These are phyloP conservation scores for Daldinia sp. DNA, from an alignment of 2,329 filamentous ascomycete species.

Conservation along the genomic window DNA sequence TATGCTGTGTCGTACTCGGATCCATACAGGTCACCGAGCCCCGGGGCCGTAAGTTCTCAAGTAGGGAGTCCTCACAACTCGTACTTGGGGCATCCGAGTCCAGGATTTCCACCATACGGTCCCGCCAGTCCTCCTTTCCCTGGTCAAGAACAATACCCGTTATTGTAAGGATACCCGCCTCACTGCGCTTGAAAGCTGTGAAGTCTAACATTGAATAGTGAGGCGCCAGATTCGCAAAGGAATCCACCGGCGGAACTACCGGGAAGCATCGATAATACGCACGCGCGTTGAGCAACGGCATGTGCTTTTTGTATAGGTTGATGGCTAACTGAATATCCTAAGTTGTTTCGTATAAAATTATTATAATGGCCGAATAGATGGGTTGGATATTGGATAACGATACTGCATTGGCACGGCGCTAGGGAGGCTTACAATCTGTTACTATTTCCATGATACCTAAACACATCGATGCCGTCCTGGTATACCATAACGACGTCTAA, in stretches of 20 bases:
- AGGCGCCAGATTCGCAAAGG: slow-evolving; percentile 23
- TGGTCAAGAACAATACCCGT: slow-evolving; percentile 13
- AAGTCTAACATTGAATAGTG: slow-evolving; percentile 21
- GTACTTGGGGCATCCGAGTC: slow-evolving; percentile 39
- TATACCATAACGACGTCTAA: not conserved
- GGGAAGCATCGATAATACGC: not conserved
- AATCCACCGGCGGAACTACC: slow-evolving; percentile 22
- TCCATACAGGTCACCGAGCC: slow-evolving; percentile 34
- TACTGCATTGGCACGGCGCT: slow-evolving; percentile 10
- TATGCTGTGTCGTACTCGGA: slow-evolving; percentile 26
- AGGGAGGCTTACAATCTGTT: not conserved
- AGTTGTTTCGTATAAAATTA: not conserved
- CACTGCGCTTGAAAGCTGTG: not conserved
- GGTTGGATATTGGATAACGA: not conserved
- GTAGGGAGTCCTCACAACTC: slow-evolving; percentile 40
- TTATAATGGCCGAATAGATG: not conserved
- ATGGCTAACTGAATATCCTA: not conserved
- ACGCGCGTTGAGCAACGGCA: not conserved
- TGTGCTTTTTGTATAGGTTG: not conserved
- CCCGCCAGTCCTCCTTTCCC: slow-evolving; percentile 10
- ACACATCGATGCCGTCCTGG: not conserved
- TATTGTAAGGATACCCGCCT: slow-evolving; percentile 18
- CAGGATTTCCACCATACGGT: slow-evolving; percentile 27
- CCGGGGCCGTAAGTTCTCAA: slow-evolving; percentile 28
- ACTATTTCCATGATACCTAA: slow-evolving; percentile 8